Base-by-base conservation (phyloP, 106 monocot genomes). In the Platanthera guangdongensis region DNA sequence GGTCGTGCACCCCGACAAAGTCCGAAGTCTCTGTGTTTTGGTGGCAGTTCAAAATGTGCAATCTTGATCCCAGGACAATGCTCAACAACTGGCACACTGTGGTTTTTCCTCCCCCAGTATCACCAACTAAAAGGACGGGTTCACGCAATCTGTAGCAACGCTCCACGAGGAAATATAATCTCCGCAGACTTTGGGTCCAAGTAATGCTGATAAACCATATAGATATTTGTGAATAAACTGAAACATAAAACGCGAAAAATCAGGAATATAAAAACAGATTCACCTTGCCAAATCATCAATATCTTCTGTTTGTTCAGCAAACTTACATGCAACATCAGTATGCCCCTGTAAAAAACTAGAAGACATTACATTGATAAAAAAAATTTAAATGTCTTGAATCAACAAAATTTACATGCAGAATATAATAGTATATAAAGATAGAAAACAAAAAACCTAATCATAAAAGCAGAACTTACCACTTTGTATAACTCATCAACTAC, bases 91-190 rank as follows among this genome's bases (percentile, higher is more conserved):
- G 97, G 80, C 97, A 97, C 6, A 94, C 97, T 47, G 90, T 94
- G 45, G 97, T 97, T 70, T 97, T 97, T 15, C 97, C 97, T 50
- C 97, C 94, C 72, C 97, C 97, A 78, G 97, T 97, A 80, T 94
- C 97, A 79, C 97, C 97, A 74, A 97, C 83, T 74, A 97, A 87
- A 32, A 97, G 94, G 7, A 97, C 97, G 86, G 97, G 97, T 51
- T 97, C 97, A 12, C 83, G 93, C 76, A 89, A 78, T 62, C 71
- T 81, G 73, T 88, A 92, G 87, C 97, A 97, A 4, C 94, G 85
- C 75, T 90, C 74, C 63, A 97, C 88, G 73, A 97, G 89, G 75
- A 93, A 94, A 82, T 78, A 94, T 30, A 97, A 74, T 73, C 88
- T 93, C 85, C 52, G 47, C 93, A 97, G 91, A 73, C 89, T 88